Evolutionary conservation across 164 flowering plant species (phyloP), one percentile per base, ranked within the genome.

Genomic region (Magnolia kwangsiensis): DNA sequence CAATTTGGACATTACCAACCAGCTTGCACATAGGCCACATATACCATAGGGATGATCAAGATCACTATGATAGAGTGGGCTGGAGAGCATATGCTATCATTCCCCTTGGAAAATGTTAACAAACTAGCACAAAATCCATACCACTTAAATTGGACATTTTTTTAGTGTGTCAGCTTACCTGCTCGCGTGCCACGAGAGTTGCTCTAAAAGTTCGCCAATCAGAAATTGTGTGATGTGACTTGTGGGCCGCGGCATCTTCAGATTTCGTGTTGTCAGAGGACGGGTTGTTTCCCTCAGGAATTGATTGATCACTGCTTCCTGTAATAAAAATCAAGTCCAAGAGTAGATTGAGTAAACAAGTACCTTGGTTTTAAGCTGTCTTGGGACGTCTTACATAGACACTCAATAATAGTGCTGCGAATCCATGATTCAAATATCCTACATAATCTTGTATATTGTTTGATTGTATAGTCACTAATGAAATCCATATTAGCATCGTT

Each of bases 191-290:
- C 81, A 81, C 88, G 23, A 93, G 89, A 75, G 81, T 74, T 61
- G 99, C 98, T 78, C 99, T 86, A 80, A 93, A 88, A 81, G 89
- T 92, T 87, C 99, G 86, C 98, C 99, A 94, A 80, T 92, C 95
- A 70, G 82, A 75, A 69, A 83, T 84, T 65, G 71, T 75, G 63
- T 27, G 85, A 63, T 84, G 83, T 10, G 88, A 76, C 72, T 87
- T 83, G 49, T 81, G 82, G 14, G 87, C 79, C 51, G 85, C 76
- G 65, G 76, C 74, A 20, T 91, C 89, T 69, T 84, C 81, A n/a
- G 85, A 80, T 81, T 82, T 87, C 75, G 89, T 74, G n/a, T 31
- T 68, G 50, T 18, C 31, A 2, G n/a, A 16, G 1, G 29, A 16
- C 3, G 77, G 75, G 73, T 79, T 84, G 82, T 86, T 87, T 70